Base-by-base conservation (phyloP, 2,329 filamentous ascomycete genomes). In the Stromatinia cepivora region DNA sequence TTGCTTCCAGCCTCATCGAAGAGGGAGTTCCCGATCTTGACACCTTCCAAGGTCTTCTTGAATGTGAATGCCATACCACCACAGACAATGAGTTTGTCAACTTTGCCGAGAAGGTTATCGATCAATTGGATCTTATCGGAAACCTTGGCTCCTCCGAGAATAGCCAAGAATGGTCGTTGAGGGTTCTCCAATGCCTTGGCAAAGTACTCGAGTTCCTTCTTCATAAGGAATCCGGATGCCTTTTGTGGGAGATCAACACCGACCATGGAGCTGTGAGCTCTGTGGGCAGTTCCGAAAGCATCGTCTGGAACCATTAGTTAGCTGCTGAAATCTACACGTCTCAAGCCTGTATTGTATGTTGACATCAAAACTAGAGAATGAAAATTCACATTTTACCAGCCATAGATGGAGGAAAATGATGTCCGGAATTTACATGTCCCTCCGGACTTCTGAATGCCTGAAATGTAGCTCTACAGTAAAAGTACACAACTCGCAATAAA, bases 191-290 rank as follows among this genome's bases (percentile, higher is more conserved):
- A 91, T 52, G 93, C 95, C 85, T 97, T 88, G 74, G 95, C 95
- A 80, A 99, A 99, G 90, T 99, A 99, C 80, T 99, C 95, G 73
- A 99, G 91, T 84, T 99, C 95, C 87, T 98, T 99, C 91, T 99
- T 99, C 87, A 99, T 93, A 79, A 99, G 89, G 90, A 97, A 99
- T 73, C 95, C 95, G 69, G 94, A 92, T 13, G 95, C 95, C 86
- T 97, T 97, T 82, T 98, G 93, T 76, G 94, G 94, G 62, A 99
- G 90, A 75, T 97, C 89, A 73, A 97, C 87, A 78, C 95, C 95
- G 78, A 99, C 95, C 95, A 99, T 99, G 81, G 94, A 98, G 82
- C 93, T 97, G 88, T 99, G 95, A 62, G 92, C 95, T 81, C 95
- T 93, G 86, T 99, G 95, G 71, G 95, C 95, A 72, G 95, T 99